Base-by-base conservation (phyloP, 129 eudicot species). In the Heracleum sosnowskyi region DNA sequence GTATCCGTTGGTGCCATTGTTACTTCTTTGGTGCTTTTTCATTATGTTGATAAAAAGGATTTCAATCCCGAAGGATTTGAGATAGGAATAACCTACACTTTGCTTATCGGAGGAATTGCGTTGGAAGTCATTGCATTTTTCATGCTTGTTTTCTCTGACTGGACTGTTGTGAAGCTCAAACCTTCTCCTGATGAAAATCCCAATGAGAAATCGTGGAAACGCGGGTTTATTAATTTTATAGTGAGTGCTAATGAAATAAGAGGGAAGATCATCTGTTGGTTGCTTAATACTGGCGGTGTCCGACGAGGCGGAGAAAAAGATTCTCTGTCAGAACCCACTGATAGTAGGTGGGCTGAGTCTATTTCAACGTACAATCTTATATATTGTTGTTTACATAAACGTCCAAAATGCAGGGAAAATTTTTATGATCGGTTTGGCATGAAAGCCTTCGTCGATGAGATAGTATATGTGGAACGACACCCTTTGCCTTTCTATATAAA, bases 111-210 rank as follows among this genome's bases (percentile, higher is more conserved):
- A 20, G 97, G 89, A 4, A 66, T 89, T 70, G 77, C 53, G 29
- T 49, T 91, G 68, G 97, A 91, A 66, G 10, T 74, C 9, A 34
- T 76, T 12, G 87, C 92, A 5, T 28, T 84, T 44, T 2, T 84
- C 60, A 89, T 82, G 90, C 87, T 91, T 42, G 5, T 91, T 62
- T 72, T 81, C 75, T 91, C 94, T 0, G 92, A 91, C 76, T 87
- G 90, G 90, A 75, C 85, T 15, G 73, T 79, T 37, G 83, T 89
- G 63, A 33, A 69, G 29, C 69, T 81, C 26, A 82, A 29, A 17
- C 24, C 77, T 49, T 72, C 88, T 2, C 89, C 89, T 0, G 84
- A 81, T n/a, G 69, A n/a, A 29, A 39, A 63, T 37, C 69, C 22
- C 1, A 66, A 66, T 66, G 24, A 66, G 3, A 3, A 2, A 31